A percentile compares a stretch with the other conserved stretches of the same genome.
These are phyloP conservation scores for Salix koriyanagi DNA, from an alignment of 345 rosid genomes.

Conservation along the genomic window DNA sequence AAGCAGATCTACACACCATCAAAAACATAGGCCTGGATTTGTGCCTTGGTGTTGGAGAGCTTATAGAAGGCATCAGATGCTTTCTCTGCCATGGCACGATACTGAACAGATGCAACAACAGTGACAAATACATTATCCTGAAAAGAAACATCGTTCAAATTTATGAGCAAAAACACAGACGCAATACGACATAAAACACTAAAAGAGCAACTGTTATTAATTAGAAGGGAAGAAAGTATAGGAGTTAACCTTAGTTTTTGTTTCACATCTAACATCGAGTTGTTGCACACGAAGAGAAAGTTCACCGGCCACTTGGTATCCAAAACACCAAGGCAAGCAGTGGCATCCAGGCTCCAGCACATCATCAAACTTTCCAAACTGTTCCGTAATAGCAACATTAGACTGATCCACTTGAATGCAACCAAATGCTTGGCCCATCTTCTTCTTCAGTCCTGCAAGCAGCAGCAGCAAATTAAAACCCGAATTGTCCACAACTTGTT, in stretches of 20 bases:
- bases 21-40: constrained; percentile 12
- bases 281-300: constrained; percentile 30
- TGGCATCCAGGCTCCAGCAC: constrained; percentile 36
- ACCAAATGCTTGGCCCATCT: constrained; percentile 21
- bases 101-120: constrained; percentile 23
- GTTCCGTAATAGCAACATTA: constrained; percentile 25
- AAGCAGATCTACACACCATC: neutral
- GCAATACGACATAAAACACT: neutral
- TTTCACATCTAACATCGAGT: constrained; percentile 24
- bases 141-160: neutral
- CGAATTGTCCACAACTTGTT: too few relatives aligned
- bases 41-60: neutral
- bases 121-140: constrained; percentile 22
- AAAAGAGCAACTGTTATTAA: neutral
- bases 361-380: constrained; percentile 29
- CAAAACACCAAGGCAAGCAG: constrained; percentile 35
- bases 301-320: constrained; percentile 18
- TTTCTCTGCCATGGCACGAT: constrained; percentile 14
- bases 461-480: neutral
- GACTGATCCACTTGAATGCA: constrained; percentile 34
- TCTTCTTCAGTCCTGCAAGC: neutral
- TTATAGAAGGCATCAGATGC: constrained; percentile 19
- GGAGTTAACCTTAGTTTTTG: constrained; percentile 15
- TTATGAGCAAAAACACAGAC: neutral
- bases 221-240: neutral